These are phyloP conservation scores for Linanthus parryae DNA, from an alignment of 148 eudicot species.

Conservation along the genomic window DNA sequence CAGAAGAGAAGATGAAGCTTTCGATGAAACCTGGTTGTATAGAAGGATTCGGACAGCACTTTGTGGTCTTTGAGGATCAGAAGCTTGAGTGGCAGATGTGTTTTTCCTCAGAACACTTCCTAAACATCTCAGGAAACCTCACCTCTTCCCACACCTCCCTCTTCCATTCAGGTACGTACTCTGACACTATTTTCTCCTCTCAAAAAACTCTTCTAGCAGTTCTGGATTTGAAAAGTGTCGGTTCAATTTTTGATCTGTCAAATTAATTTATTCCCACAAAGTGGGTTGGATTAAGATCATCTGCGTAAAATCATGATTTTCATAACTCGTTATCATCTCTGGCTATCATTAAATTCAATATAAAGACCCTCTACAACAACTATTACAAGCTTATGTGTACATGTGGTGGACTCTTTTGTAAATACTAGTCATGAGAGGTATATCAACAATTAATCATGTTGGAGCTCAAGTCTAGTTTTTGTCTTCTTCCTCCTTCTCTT, in stretches of 20 bases:
- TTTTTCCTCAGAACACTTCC: constrained; percentile 15
- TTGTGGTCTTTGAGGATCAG: constrained; percentile 25
- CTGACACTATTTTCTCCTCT: neutral
- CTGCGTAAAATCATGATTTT: neutral
- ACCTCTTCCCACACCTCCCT: constrained; percentile 25
- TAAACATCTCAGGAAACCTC: constrained; percentile 7
- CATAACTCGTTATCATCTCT: neutral
- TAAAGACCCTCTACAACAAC: too few species aligned
- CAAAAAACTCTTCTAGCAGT: neutral
- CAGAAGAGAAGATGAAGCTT: constrained; percentile 26
- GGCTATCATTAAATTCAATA: too few species aligned
- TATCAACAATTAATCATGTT: too few species aligned
- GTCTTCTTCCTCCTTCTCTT: too few species aligned
- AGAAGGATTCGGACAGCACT: constrained; percentile 36
- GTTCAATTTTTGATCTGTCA: neutral
- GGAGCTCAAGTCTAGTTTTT: too few species aligned
- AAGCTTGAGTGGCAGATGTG: constrained; percentile 33
- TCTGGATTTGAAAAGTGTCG: neutral
- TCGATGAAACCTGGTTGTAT: constrained; percentile 22
- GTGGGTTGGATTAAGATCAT: neutral
- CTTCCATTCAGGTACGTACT: constrained; percentile 22
- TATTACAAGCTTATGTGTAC: too few species aligned
- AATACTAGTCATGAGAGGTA: too few species aligned
- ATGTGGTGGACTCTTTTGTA: too few species aligned
- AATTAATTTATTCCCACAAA: too few species aligned